Percentiles rank a stretch among this genome's conserved stretches.
phyloP scores from a whole-genome alignment of 1,139 yeast genomes.

The Pichia sp. region DNA sequence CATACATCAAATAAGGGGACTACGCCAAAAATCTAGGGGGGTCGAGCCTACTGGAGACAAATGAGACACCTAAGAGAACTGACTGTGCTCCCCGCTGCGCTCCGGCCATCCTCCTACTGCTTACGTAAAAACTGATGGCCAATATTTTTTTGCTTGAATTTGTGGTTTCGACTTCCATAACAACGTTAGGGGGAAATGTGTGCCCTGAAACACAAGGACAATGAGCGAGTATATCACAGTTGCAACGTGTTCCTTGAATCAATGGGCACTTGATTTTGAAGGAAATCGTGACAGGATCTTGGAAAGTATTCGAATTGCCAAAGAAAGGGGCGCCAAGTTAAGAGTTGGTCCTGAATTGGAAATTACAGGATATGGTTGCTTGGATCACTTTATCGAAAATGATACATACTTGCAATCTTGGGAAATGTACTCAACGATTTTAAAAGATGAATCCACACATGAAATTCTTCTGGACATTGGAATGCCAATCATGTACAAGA shows the following conservation, averaged over 20 bases:
- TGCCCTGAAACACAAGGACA: too few species aligned
- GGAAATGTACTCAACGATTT: conserved; percentile 83
- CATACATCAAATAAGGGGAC: too few species aligned
- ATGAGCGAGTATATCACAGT: conserved; percentile 54
- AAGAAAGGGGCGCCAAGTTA: conserved; percentile 62
- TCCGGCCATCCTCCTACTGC: too few species aligned
- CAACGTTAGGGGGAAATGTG: too few species aligned
- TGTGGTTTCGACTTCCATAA: too few species aligned
- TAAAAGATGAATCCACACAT: conserved; percentile 54
- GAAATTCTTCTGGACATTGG: conserved; percentile 87
- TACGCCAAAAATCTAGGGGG: too few species aligned
- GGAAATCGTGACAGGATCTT: conserved; percentile 91
- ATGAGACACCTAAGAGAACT: too few species aligned
- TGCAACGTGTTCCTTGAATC: conserved; percentile 72
- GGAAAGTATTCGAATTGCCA: conserved; percentile 72
- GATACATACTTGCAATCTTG: conserved; percentile 87
- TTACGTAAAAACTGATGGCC: too few species aligned
- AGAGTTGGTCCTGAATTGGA: conserved; percentile 98
- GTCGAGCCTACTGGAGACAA: too few species aligned
- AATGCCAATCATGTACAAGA: conserved; percentile 84
- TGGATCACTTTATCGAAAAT: conserved; percentile 89
- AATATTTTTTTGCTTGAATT: too few species aligned
- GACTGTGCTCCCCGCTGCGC: too few species aligned
- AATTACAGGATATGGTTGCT: conserved; percentile 89
- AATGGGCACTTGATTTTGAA: conserved; percentile 98